Percentiles rank a stretch among this genome's conserved stretches.
phyloP scores from a whole-genome alignment of 1,284 basidiomycete species.

The Laetiporus sulphureus region DNA sequence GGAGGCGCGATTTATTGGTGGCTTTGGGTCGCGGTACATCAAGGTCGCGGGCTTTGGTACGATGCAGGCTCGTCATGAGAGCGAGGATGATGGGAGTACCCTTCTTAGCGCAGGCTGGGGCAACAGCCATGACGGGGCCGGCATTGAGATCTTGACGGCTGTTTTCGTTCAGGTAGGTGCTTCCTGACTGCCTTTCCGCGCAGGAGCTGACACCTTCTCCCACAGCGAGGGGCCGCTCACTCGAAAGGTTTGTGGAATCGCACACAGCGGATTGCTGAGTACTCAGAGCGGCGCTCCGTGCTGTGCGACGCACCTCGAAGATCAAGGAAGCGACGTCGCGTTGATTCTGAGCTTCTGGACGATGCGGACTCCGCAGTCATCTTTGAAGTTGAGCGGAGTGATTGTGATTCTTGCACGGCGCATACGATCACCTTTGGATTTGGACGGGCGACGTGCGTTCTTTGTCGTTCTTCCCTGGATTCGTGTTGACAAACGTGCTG shows the following conservation, averaged over 20 bases:
- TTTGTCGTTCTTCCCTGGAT: not conserved
- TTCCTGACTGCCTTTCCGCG: not conserved
- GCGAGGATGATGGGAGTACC: conserved; percentile 52
- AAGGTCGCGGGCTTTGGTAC: conserved; percentile 14
- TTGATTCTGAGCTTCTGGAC: conserved; percentile 24
- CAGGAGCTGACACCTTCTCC: conserved; percentile 3
- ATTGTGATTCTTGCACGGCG: conserved; percentile 24
- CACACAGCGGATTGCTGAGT: conserved; percentile 58
- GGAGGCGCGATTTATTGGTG: conserved; percentile 39
- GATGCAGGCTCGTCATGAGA: conserved; percentile 22
- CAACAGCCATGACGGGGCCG: conserved; percentile 67
- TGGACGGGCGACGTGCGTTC: conserved; percentile 7
- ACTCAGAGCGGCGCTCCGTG: conserved; percentile 48
- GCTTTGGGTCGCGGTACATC: conserved; percentile 20
- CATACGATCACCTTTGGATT: conserved; percentile 26
- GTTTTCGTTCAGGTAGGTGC: conserved; percentile 53
- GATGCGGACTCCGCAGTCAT: conserved; percentile 11
- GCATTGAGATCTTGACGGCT: conserved; percentile 59
- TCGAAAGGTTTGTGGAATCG: conserved; percentile 53
- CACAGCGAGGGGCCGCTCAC: conserved; percentile 41
- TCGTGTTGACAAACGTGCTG: not conserved
- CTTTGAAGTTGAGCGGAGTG: conserved; percentile 5
- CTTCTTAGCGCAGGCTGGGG: conserved; percentile 67
- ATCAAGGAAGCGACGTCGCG: conserved; percentile 22
- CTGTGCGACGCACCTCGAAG: conserved; percentile 37